phyloP scores from a whole-genome alignment of 1,284 basidiomycete species.

The Sporisorium exsertum region DNA sequence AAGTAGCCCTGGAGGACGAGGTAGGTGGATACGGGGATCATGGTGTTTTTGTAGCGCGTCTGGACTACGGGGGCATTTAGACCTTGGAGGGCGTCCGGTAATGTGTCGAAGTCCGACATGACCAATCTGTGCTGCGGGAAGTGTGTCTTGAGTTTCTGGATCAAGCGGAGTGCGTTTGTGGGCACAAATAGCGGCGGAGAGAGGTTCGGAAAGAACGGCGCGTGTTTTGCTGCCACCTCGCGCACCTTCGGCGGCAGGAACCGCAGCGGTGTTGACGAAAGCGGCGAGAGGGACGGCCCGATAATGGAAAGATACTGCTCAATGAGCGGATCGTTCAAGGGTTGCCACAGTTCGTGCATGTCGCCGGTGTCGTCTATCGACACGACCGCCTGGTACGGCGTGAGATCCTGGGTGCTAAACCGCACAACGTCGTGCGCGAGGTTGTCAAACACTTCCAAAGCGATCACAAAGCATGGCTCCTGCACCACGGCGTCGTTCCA shows the following conservation, averaged over 20 bases:
- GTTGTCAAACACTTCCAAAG: slow-evolving; percentile 97
- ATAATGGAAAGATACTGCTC: slow-evolving; percentile 73
- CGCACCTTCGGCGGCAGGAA: slow-evolving; percentile 73
- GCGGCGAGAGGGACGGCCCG: slow-evolving; percentile 1
- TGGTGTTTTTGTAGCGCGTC: slow-evolving; percentile 84
- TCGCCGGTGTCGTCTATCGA: slow-evolving; percentile 85
- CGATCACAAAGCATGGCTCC: slow-evolving; percentile 90
- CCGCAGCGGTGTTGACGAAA: slow-evolving; percentile 72
- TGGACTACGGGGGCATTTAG: slow-evolving; percentile 94
- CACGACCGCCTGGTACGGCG: slow-evolving; percentile 86
- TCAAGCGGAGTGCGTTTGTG: slow-evolving; percentile 86
- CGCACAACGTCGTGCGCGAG: slow-evolving; percentile 95
- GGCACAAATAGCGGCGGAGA: slow-evolving; percentile 91
- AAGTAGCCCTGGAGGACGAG: slow-evolving; percentile 96
- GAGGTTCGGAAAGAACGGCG: slow-evolving; percentile 85
- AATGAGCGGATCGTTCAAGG: slow-evolving; percentile 86
- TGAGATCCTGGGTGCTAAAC: slow-evolving; percentile 79
- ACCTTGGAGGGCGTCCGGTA: slow-evolving; percentile 87
- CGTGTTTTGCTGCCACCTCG: slow-evolving; percentile 39
- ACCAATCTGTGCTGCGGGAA: slow-evolving; percentile 93
- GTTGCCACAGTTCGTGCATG: slow-evolving; percentile 85
- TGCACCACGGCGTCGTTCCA: slow-evolving; percentile 78
- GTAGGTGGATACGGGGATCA: slow-evolving; percentile 85
- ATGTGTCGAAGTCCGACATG: slow-evolving; percentile 88
- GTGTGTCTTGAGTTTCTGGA: slow-evolving; percentile 82